Conservation (phyloP, 306 rosid genomes). For the Prunus mume region DNA sequence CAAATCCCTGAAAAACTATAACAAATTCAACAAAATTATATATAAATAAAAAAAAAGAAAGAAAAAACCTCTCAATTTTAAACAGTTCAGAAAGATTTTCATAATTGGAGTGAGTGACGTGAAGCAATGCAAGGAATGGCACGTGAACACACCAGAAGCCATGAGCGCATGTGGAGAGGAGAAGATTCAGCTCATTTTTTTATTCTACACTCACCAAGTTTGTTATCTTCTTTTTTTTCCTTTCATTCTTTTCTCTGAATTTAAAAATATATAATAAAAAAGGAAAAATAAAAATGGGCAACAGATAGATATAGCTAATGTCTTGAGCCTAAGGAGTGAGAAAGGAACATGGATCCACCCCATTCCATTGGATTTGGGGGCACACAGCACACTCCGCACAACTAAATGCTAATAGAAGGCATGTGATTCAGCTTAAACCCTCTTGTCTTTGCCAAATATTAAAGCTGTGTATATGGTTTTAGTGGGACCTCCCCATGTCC, state of each 20-base stretch:
- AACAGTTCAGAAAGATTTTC: neutral
- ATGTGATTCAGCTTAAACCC: conserved; percentile 55
- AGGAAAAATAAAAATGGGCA: conserved; percentile 3
- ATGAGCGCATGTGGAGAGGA: conserved; percentile 47
- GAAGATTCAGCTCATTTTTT: conserved; percentile 45
- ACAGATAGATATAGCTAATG: neutral
- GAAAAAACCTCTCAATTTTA: neutral
- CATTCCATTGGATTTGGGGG: conserved; percentile 37
- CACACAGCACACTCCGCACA: conserved; percentile 16
- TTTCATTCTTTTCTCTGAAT: conserved; percentile 2
- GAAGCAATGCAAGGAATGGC: conserved; percentile 47
- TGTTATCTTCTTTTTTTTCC: conserved; percentile 6
- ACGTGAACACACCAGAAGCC: conserved; percentile 57
- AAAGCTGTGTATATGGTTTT: conserved; percentile 18
- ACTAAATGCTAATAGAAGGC: conserved; percentile 55
- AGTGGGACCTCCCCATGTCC: conserved; percentile 26
- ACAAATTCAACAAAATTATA: neutral
- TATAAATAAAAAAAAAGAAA: neutral
- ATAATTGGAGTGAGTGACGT: conserved; percentile 26
- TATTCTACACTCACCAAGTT: neutral
- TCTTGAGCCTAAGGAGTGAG: neutral
- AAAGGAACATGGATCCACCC: conserved; percentile 62
- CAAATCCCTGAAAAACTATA: conserved; percentile 29
- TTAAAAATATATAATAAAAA: neutral
- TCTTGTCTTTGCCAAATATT: conserved; percentile 50